These are phyloP conservation scores for Periconia macrospinosa DNA, from an alignment of 2,329 filamentous ascomycete genomes.

Conservation along the genomic window DNA sequence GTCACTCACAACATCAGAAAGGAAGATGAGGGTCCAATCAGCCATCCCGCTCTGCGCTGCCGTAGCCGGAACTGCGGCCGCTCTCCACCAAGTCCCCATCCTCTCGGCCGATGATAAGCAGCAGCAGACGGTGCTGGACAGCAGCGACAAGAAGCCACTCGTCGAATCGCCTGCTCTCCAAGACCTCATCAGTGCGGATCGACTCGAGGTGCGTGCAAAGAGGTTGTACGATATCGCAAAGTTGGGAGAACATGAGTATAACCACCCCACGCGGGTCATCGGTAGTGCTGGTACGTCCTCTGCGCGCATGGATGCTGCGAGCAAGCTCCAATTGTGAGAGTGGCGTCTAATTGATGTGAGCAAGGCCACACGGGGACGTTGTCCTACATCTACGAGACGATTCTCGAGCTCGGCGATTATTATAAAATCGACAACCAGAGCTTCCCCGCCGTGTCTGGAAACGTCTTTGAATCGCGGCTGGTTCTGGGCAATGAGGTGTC, in stretches of 20 bases:
- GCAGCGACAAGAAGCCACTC: slow-evolving; percentile 29
- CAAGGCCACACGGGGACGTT: slow-evolving; percentile 38
- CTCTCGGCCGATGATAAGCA: slow-evolving; percentile 26
- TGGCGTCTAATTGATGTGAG: slow-evolving; percentile 8
- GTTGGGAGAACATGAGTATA: slow-evolving; percentile 45
- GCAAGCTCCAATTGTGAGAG: slow-evolving; percentile 11
- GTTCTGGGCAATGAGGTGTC: slow-evolving; percentile 36
- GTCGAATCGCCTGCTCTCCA: slow-evolving; percentile 40
- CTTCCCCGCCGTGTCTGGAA: slow-evolving; percentile 39
- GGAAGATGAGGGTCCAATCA: slow-evolving; percentile 28
- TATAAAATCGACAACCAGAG: slow-evolving; percentile 44
- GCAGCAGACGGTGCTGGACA: slow-evolving; percentile 21
- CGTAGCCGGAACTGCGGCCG: slow-evolving; percentile 25
- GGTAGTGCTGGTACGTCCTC: slow-evolving; percentile 37
- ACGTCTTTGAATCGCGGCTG: slow-evolving; percentile 40
- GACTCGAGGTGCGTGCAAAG: slow-evolving; percentile 35
- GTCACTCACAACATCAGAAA: background rate
- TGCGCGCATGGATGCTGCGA: too few species aligned
- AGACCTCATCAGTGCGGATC: slow-evolving; percentile 38
- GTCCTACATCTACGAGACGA: slow-evolving; percentile 43
- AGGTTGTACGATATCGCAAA: slow-evolving; percentile 47
- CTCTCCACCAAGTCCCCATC: slow-evolving; percentile 29
- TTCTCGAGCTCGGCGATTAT: slow-evolving; percentile 42
- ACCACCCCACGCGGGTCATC: slow-evolving; percentile 47
- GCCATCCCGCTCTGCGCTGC: slow-evolving; percentile 33